Conservation (phyloP, 192 early-diverging fungal genomes). For the Coemansia reversa region DNA sequence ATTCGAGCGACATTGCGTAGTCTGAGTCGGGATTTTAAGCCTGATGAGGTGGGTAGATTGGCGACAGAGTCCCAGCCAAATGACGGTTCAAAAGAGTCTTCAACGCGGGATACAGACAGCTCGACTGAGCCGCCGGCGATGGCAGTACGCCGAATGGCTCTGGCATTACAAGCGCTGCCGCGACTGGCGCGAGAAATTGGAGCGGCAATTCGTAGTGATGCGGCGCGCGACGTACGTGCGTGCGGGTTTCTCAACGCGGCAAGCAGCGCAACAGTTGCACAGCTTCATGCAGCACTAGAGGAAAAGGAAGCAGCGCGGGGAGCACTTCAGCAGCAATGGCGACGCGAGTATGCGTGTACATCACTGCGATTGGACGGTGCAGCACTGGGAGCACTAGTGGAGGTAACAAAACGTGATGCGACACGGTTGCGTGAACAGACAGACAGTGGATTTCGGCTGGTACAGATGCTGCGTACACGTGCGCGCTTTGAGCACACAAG, state of each 20-base stretch:
- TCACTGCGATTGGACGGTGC: constrained; percentile 50
- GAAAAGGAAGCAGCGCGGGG: constrained; percentile 48
- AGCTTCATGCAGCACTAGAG: constrained; percentile 44
- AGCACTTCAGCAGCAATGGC: constrained; percentile 43
- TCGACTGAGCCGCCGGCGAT: background rate
- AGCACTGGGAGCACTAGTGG: constrained; percentile 57
- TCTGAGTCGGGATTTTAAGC: too few relatives aligned
- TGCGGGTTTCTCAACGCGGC: constrained; percentile 57
- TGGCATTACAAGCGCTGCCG: constrained; percentile 47
- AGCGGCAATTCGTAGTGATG: constrained; percentile 53
- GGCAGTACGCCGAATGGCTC: constrained; percentile 25
- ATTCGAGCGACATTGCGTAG: constrained; percentile 8
- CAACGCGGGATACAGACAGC: too few relatives aligned
- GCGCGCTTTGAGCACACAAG: constrained; percentile 56
- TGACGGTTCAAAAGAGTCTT: too few relatives aligned
- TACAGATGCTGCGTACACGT: constrained; percentile 56
- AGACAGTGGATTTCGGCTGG: constrained; percentile 39
- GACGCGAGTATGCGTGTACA: constrained; percentile 23
- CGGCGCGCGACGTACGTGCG: constrained; percentile 43
- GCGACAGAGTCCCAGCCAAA: too few relatives aligned
- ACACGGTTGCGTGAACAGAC: constrained; percentile 19
- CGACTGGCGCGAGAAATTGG: constrained; percentile 42
- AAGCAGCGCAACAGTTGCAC: constrained; percentile 37
- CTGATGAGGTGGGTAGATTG: too few relatives aligned
- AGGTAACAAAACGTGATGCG: constrained; percentile 54